These are phyloP conservation scores for Mucuna pruriens DNA, from an alignment of 306 rosid species.

Conservation along the genomic window DNA sequence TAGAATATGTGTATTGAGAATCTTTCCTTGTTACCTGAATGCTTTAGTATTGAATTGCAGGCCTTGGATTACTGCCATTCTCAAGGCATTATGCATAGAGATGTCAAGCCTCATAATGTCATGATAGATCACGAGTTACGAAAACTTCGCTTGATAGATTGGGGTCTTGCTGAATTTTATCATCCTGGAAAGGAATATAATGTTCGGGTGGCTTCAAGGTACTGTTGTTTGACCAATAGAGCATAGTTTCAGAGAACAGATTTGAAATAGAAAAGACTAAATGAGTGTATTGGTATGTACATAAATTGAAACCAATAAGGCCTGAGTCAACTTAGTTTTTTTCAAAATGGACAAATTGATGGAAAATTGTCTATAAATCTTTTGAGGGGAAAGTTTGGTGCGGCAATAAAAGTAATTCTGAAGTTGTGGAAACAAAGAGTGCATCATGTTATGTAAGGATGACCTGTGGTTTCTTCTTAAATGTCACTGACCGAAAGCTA, in stretches of 20 bases:
- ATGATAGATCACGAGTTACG: slow-evolving; percentile 86
- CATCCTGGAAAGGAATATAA: slow-evolving; percentile 87
- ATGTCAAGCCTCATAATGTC: slow-evolving; percentile 86
- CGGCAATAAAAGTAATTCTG: background rate
- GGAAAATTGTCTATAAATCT: slow-evolving; percentile 2
- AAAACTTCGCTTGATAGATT: slow-evolving; percentile 83
- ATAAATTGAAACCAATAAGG: background rate
- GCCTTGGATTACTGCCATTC: slow-evolving; percentile 85
- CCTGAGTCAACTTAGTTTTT: slow-evolving; percentile 5
- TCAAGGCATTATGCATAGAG: slow-evolving; percentile 86
- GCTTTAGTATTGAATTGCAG: slow-evolving; percentile 47
- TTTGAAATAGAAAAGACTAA: background rate
- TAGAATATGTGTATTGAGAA: background rate
- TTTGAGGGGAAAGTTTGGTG: slow-evolving; percentile 1
- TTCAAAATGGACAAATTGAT: background rate
- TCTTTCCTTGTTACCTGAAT: slow-evolving; percentile 10
- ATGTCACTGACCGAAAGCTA: background rate
- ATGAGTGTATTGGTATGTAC: slow-evolving; percentile 17
- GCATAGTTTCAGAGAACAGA: background rate
- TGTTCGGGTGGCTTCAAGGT: slow-evolving; percentile 89
- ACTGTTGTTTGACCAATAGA: slow-evolving; percentile 9
- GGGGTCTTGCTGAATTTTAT: slow-evolving; percentile 91
- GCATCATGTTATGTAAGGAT: background rate
- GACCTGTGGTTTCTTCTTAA: slow-evolving; percentile 7
- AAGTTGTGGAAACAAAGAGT: background rate